These are phyloP conservation scores for Fusarium vanettenii DNA, from an alignment of 2,329 filamentous ascomycete genomes.

Conservation along the genomic window DNA sequence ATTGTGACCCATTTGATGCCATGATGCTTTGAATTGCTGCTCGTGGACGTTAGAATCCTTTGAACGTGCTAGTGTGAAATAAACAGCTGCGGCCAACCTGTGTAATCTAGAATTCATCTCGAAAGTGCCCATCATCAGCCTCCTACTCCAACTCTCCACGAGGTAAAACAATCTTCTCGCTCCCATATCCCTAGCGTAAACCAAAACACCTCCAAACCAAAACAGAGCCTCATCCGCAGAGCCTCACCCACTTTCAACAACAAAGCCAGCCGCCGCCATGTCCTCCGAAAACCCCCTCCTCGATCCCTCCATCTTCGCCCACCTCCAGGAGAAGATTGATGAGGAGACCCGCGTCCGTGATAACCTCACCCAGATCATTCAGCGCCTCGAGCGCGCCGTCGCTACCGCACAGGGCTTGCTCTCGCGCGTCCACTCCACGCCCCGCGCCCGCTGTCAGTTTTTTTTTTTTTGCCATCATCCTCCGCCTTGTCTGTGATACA, in stretches of 20 bases:
- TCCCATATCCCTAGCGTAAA: constrained; percentile 16
- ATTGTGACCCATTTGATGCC: background rate
- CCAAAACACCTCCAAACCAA: constrained; percentile 6
- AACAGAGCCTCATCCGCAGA: constrained; percentile 33
- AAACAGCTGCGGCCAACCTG: background rate
- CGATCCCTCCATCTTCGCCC: constrained; percentile 86
- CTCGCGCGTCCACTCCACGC: constrained; percentile 90
- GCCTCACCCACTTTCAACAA: constrained; percentile 23
- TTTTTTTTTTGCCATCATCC: background rate
- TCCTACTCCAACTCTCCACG: background rate
- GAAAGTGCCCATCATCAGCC: background rate
- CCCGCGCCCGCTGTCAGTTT: constrained; percentile 66
- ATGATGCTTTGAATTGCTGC: too few species aligned
- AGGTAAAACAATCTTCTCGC: constrained; percentile 8
- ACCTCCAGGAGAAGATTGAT: constrained; percentile 89
- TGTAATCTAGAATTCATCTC: background rate
- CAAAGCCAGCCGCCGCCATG: constrained; percentile 40
- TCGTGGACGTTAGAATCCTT: background rate
- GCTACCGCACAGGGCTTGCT: constrained; percentile 84
- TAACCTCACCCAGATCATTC: constrained; percentile 83
- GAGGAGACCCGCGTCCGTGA: constrained; percentile 86
- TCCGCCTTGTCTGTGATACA: background rate
- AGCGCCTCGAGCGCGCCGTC: constrained; percentile 85
- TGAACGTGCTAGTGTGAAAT: background rate
- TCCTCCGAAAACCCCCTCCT: constrained; percentile 56